phyloP scores from a whole-genome alignment of 2,329 filamentous ascomycete genomes.

The Moelleriella libera region DNA sequence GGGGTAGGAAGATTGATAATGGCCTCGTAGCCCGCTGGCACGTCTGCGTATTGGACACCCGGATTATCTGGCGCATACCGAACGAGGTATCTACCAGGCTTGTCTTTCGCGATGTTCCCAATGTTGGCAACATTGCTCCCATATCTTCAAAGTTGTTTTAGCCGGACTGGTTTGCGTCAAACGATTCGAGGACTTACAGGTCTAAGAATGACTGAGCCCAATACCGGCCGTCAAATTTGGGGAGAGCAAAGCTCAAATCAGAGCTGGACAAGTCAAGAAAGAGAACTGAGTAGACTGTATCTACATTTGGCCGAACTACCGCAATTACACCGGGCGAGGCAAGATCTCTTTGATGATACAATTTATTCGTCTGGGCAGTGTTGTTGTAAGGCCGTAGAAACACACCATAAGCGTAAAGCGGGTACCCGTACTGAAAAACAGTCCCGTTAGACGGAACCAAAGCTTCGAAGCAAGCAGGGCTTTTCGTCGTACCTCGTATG shows the following conservation, averaged over 20 bases:
- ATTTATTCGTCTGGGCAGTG: not conserved
- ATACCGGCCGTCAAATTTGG: constrained; percentile 6
- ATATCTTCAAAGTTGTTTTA: constrained; percentile 6
- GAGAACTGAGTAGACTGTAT: constrained; percentile 2
- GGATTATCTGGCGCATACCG: constrained; percentile 2
- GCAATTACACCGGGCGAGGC: not conserved
- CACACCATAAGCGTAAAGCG: not conserved
- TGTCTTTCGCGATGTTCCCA: constrained; percentile 5
- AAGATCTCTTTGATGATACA: not conserved
- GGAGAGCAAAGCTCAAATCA: constrained; percentile 12
- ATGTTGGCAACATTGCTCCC: constrained; percentile 15
- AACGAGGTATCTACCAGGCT: constrained; percentile 3
- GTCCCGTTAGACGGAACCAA: not conserved
- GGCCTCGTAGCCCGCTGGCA: not conserved
- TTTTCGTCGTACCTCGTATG: not conserved
- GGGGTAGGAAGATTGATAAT: constrained; percentile 2
- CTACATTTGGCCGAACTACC: constrained; percentile 1
- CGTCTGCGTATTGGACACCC: constrained; percentile 1
- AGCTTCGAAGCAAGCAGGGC: not conserved
- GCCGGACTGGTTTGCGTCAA: not conserved
- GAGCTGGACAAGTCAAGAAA: constrained; percentile 11
- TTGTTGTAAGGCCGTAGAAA: not conserved
- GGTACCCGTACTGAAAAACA: constrained; percentile 2
- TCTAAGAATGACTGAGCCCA: constrained; percentile 14
- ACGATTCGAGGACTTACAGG: constrained; percentile 7